Conservation (phyloP, 306 rosid species). For the cucumber (Cucumis sativus) region DNA sequence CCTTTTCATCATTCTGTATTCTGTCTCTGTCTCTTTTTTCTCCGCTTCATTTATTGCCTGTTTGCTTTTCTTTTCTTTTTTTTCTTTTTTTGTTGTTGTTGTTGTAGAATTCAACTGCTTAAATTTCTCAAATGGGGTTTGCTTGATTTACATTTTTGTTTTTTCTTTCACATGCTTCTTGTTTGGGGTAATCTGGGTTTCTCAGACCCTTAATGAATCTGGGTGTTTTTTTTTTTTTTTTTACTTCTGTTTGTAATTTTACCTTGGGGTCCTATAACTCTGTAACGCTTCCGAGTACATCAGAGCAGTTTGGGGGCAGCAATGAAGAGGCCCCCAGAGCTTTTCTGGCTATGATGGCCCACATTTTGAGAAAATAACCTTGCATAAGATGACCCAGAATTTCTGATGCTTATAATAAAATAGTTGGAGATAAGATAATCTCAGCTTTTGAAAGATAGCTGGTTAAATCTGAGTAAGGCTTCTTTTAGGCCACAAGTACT, state of each 20-base stretch:
- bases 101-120: neutral
- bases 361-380: neutral
- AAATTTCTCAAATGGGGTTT: neutral
- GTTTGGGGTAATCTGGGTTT: neutral
- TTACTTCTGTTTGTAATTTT: neutral
- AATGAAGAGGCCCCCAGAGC: neutral
- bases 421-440: neutral
- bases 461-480: neutral
- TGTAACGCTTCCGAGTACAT: neutral
- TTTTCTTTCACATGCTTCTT: neutral
- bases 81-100: neutral
- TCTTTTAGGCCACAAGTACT: neutral
- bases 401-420: neutral
- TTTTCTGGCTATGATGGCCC: neutral
- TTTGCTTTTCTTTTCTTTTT: too few species aligned
- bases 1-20: neutral
- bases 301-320: constrained; percentile 2
- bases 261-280: neutral
- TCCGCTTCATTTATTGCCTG: neutral
- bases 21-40: neutral
- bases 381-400: neutral
- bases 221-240: neutral
- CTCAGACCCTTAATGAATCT: neutral
- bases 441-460: neutral
- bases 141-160: neutral